These are phyloP conservation scores for Suillus sp. DNA, from an alignment of 768 basidiomycete species.

Conservation along the genomic window DNA sequence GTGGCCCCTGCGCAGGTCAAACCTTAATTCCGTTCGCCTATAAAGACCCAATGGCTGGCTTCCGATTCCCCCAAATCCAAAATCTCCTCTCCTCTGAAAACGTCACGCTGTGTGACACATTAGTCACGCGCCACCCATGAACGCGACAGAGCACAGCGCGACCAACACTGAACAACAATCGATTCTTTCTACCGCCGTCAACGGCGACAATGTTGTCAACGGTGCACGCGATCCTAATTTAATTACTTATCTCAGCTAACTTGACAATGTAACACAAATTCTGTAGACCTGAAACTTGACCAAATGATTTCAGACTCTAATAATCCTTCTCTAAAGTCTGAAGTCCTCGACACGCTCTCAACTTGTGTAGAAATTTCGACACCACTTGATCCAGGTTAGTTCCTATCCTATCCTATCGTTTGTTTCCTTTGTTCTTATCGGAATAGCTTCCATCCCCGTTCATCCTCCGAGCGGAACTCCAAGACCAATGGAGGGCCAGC, in stretches of 20 bases:
- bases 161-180: conserved; percentile 33
- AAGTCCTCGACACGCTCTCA: conserved; percentile 42
- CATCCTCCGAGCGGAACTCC: conserved; percentile 49
- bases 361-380: conserved; percentile 38
- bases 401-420: conserved; percentile 20
- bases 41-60: conserved; percentile 77
- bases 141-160: conserved; percentile 45
- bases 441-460: conserved; percentile 45
- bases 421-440: conserved; percentile 30
- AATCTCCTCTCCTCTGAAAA: conserved; percentile 51
- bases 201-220: conserved; percentile 32
- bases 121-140: conserved; percentile 73
- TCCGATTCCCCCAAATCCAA: conserved; percentile 66
- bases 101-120: conserved; percentile 64
- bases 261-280: conserved; percentile 35
- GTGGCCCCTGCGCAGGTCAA: conserved; percentile 81
- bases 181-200: conserved; percentile 12
- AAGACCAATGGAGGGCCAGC: conserved; percentile 46
- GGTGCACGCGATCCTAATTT: conserved; percentile 42
- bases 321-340: conserved; percentile 56
- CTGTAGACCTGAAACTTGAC: conserved; percentile 10
- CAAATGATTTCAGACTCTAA: conserved; percentile 7
- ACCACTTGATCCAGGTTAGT: conserved; percentile 55
- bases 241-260: conserved; percentile 39
- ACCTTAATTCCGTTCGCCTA: conserved; percentile 81